Conservation (phyloP, 306 rosid genomes). For the Fagus crenata region DNA sequence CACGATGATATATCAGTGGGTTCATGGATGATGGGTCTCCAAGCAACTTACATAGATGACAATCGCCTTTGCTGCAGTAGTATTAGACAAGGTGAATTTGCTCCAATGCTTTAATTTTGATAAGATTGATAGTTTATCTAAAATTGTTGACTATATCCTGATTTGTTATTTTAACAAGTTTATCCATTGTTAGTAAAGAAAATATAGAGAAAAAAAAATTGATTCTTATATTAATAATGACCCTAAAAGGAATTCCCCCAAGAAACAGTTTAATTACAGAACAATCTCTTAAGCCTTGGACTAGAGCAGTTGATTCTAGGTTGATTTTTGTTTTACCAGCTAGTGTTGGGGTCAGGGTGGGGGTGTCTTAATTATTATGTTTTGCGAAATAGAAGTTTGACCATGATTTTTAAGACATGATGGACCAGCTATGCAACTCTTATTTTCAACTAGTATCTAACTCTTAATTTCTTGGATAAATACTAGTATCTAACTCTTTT, state of each 20-base stretch:
- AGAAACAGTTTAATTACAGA: not conserved
- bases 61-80: conserved; percentile 91
- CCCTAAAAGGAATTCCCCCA: not conserved
- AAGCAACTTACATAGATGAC: conserved; percentile 86
- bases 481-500: conserved; percentile 15
- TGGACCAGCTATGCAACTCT: conserved; percentile 5
- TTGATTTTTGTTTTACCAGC: not conserved
- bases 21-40: conserved; percentile 98
- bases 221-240: not conserved
- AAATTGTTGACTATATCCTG: not conserved
- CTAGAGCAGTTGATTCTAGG: too few species aligned
- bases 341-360: not conserved
- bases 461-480: not conserved
- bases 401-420: not conserved
- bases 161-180: not conserved
- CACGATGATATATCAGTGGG: conserved; percentile 88
- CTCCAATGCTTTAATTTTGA: not conserved
- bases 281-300: not conserved
- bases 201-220: not conserved
- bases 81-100: conserved; percentile 70
- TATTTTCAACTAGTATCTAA: conserved; percentile 22
- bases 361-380: not conserved
- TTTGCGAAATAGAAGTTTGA: not conserved
- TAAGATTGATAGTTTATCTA: not conserved
- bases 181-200: not conserved